These are phyloP conservation scores for Trichoderma reesei DNA, from an alignment of 495 filamentous ascomycete genomes.

Conservation along the genomic window DNA sequence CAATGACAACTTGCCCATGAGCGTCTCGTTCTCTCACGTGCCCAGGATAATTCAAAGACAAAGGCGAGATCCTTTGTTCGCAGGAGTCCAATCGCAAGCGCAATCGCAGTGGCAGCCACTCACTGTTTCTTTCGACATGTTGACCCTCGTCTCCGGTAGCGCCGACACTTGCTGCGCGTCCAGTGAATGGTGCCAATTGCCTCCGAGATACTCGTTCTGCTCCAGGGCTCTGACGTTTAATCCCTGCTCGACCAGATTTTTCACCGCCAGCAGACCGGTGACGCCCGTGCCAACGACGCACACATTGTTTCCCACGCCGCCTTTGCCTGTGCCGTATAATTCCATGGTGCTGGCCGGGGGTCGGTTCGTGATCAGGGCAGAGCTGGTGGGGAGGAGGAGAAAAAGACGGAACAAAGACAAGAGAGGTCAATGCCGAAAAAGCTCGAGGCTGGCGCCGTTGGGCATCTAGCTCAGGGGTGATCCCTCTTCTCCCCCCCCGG, in stretches of 20 bases:
- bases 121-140: slow-evolving; percentile 3
- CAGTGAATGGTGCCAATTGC: slow-evolving; percentile 4
- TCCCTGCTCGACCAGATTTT: slow-evolving; percentile 2
- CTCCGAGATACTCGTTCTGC: neutral
- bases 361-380: neutral
- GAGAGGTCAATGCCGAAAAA: neutral
- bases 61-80: neutral
- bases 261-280: neutral
- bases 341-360: neutral
- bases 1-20: neutral
- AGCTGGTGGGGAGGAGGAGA: too few species aligned
- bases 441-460: slow-evolving; percentile 1
- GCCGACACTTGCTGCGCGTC: neutral
- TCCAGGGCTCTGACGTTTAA: slow-evolving; percentile 1
- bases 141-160: neutral
- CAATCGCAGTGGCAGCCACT: neutral
- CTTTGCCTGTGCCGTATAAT: neutral
- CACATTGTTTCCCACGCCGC: neutral
- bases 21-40: neutral
- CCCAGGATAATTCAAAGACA: neutral
- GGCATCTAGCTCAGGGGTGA: neutral
- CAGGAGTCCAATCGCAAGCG: neutral
- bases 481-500: neutral
- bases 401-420: too few species aligned
- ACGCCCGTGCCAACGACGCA: neutral